Percentiles rank a stretch among this genome's conserved stretches.
These are phyloP conservation scores for Anthracocystis walkeri DNA, from an alignment of 1,284 basidiomycete genomes.

Conservation along the genomic window DNA sequence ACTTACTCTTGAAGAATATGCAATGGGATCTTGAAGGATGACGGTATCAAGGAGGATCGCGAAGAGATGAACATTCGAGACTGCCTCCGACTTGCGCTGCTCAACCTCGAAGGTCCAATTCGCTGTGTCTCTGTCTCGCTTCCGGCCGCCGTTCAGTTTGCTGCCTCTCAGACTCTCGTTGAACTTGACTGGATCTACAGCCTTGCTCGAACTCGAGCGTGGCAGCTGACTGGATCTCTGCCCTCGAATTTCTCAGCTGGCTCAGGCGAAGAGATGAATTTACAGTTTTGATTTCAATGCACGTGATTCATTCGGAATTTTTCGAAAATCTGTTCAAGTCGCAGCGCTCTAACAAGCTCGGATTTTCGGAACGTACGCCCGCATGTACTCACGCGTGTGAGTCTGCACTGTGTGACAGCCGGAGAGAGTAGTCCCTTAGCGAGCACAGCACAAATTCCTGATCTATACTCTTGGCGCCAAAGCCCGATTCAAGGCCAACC, in stretches of 20 bases:
- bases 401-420: too few species aligned
- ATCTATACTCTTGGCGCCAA: too few species aligned
- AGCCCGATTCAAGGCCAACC: too few species aligned
- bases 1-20: conserved; percentile 56
- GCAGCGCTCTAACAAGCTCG: background rate
- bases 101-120: background rate
- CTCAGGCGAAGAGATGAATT: background rate
- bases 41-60: conserved; percentile 51
- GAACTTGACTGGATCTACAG: background rate
- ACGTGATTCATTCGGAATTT: background rate
- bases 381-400: too few species aligned
- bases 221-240: background rate
- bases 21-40: conserved; percentile 55
- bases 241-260: background rate
- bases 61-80: conserved; percentile 34
- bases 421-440: too few species aligned
- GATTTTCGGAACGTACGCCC: too few species aligned
- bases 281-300: background rate
- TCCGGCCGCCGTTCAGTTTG: background rate
- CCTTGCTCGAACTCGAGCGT: background rate
- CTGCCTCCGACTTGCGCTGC: conserved; percentile 6
- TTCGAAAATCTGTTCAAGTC: background rate
- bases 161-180: background rate
- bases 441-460: too few species aligned
- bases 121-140: background rate